These are phyloP conservation scores for Cephaloascus albidus DNA, from an alignment of 805 yeast genomes.

Conservation along the genomic window DNA sequence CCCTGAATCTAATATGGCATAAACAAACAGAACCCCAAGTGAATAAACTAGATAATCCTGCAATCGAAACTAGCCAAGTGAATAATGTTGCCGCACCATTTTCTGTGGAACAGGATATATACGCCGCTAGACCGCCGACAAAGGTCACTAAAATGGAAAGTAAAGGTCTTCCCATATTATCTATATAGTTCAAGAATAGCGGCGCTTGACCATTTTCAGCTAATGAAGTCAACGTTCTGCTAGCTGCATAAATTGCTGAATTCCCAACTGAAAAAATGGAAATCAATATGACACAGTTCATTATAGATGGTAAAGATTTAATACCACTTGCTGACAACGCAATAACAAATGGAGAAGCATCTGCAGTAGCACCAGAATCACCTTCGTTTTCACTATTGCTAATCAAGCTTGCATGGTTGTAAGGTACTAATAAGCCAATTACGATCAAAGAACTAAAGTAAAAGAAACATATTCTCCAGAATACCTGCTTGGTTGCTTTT, in stretches of 20 bases:
- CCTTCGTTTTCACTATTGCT: constrained; percentile 9
- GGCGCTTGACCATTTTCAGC: constrained; percentile 35
- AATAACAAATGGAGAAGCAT: constrained; percentile 35
- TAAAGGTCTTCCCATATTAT: constrained; percentile 29
- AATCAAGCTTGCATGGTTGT: constrained; percentile 10
- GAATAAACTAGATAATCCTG: constrained; percentile 25
- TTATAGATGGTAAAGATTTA: constrained; percentile 23
- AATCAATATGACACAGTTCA: constrained; percentile 26
- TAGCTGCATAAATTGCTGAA: constrained; percentile 27
- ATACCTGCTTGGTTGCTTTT: constrained; percentile 30
- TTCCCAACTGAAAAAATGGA: constrained; percentile 27
- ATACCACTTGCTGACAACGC: constrained; percentile 29
- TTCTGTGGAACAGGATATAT: constrained; percentile 27
- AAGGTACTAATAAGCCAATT: constrained; percentile 15
- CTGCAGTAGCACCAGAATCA: constrained; percentile 22
- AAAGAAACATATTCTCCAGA: constrained; percentile 30
- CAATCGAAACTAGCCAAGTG: constrained; percentile 22
- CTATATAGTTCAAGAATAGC: constrained; percentile 24
- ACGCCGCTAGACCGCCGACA: constrained; percentile 24
- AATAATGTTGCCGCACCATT: constrained; percentile 21
- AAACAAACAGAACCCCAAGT: constrained; percentile 24
- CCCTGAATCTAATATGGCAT: constrained; percentile 23
- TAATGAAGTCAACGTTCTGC: constrained; percentile 30
- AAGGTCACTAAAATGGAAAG: constrained; percentile 23
- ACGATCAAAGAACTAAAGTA: constrained; percentile 19